Evolutionary conservation across 257 asterid genomes (phyloP), one percentile per base, ranked within the genome.

Genomic region (Solanum gracilifrons): DNA sequence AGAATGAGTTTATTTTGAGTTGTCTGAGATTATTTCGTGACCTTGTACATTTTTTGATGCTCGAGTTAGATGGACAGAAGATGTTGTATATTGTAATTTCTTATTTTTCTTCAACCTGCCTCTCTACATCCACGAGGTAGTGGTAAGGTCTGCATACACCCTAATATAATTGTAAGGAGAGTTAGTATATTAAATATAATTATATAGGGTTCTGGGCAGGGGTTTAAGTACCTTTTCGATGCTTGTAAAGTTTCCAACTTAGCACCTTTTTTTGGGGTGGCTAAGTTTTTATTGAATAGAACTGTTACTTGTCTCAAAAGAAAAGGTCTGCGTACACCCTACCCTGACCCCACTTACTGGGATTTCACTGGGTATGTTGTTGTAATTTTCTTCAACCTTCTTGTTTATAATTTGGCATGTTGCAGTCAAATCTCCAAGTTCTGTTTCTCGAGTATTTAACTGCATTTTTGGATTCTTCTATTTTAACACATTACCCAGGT

Each of bases 401-500:
- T 80, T 25, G 68, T 46, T 46, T 9, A 80, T 46, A 35, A 80
- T 46, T 80, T 46, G 60, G 27, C 27, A 46, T 15, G n/a, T 2
- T 80, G 16, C 66, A 16, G 35, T 79, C 66, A 1, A 43, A 46
- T 27, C 39, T 46, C 85, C 64, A 80, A 27, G 27, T 46, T 43
- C 36, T 79, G 85, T 79, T 79, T 43, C 85, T 80, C 5, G 41
- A 80, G 37, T 46, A 80, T 80, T 23, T 46, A 29, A 80, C 68
- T 46, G 29, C 85, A 64, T 16, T 80, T 77, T 46, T 46, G 68
- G 37, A 8, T 27, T 80, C 68, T 27, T 80, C 85, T 80, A 9
- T 29, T 79, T 48, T 82, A 31, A 48, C 43, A 82, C 43, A 1
- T 29, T 6, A n/a, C 39, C 16, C 96, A 97, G 99, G 95, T 92